These are phyloP conservation scores for Nemania sp. DNA, from an alignment of 2,329 filamentous ascomycete genomes.

Conservation along the genomic window DNA sequence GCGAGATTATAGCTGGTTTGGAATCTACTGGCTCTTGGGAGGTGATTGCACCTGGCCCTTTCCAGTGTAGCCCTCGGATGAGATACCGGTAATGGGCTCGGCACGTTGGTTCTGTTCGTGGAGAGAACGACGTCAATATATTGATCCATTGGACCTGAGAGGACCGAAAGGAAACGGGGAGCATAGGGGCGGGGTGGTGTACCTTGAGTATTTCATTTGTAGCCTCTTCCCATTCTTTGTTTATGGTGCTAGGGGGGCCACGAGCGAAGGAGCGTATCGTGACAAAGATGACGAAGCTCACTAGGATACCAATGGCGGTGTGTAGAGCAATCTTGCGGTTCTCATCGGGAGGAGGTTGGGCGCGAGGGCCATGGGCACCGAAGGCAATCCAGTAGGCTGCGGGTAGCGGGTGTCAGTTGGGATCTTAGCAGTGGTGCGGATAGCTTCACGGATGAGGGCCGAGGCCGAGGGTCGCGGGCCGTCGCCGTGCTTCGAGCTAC, in stretches of 20 bases:
- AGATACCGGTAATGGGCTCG: slow-evolving; percentile 84
- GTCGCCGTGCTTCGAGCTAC: slow-evolving; percentile 24
- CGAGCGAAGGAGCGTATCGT: slow-evolving; percentile 71
- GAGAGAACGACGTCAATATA: slow-evolving; percentile 12
- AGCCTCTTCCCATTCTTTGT: slow-evolving; percentile 94
- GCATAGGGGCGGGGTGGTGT: slow-evolving; percentile 42
- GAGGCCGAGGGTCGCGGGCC: neutral
- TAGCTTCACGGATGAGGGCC: neutral
- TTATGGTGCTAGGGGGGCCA: slow-evolving; percentile 82
- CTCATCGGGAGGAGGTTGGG: slow-evolving; percentile 81
- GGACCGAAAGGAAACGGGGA: neutral
- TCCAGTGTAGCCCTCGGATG: slow-evolving; percentile 77
- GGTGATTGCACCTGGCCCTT: slow-evolving; percentile 77
- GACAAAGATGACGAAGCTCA: slow-evolving; percentile 72
- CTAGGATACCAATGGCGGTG: slow-evolving; percentile 67
- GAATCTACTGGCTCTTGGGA: slow-evolving; percentile 49
- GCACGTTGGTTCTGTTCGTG: slow-evolving; percentile 71
- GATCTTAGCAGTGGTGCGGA: neutral
- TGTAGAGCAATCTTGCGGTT: slow-evolving; percentile 76
- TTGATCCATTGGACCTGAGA: slow-evolving; percentile 13
- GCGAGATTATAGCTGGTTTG: slow-evolving; percentile 22
- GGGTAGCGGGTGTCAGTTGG: slow-evolving; percentile 41
- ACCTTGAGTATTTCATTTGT: slow-evolving; percentile 94
- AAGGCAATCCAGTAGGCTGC: slow-evolving; percentile 99
- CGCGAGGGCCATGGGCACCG: slow-evolving; percentile 91